Percentiles rank a stretch among this genome's conserved stretches.
phyloP scores from a whole-genome alignment of 768 basidiomycete genomes.

The Termitomyces sp. region DNA sequence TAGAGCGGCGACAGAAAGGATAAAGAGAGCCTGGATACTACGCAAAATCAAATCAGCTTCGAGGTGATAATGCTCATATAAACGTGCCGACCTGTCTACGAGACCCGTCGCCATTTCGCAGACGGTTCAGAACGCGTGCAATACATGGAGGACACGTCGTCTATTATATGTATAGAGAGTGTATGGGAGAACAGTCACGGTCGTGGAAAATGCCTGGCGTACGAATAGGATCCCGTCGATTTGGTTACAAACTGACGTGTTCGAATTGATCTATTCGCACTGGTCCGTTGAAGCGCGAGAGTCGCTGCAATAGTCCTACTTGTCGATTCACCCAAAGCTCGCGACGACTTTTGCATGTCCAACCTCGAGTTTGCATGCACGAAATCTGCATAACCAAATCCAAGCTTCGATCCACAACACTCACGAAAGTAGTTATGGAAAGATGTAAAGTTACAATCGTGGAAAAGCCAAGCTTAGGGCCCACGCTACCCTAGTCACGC shows the following conservation, averaged over 20 bases:
- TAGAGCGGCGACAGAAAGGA: slow-evolving; percentile 4
- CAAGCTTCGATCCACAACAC: too few species aligned
- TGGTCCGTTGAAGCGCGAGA: neutral
- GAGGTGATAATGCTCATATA: neutral
- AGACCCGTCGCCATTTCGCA: neutral
- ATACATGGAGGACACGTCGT: neutral
- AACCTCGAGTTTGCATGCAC: too few species aligned
- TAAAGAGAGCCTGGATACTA: slow-evolving; percentile 2
- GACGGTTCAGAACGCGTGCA: neutral
- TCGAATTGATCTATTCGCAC: neutral
- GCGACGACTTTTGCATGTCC: too few species aligned
- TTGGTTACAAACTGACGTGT: neutral
- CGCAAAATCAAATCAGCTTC: neutral
- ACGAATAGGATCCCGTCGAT: neutral
- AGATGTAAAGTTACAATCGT: too few species aligned
- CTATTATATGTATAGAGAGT: neutral
- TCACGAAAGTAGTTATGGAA: too few species aligned
- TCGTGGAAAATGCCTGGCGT: neutral
- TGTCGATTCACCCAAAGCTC: too few species aligned
- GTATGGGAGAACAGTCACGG: slow-evolving; percentile 1
- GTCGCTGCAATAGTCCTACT: too few species aligned
- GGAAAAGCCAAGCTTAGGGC: too few species aligned
- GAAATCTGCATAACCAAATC: too few species aligned
- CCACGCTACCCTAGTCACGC: too few species aligned
- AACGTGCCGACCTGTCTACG: neutral